Evolutionary conservation across 305 asterid genomes (phyloP), one percentile per base, ranked within the genome.

Genomic region (Galium porrigens): DNA sequence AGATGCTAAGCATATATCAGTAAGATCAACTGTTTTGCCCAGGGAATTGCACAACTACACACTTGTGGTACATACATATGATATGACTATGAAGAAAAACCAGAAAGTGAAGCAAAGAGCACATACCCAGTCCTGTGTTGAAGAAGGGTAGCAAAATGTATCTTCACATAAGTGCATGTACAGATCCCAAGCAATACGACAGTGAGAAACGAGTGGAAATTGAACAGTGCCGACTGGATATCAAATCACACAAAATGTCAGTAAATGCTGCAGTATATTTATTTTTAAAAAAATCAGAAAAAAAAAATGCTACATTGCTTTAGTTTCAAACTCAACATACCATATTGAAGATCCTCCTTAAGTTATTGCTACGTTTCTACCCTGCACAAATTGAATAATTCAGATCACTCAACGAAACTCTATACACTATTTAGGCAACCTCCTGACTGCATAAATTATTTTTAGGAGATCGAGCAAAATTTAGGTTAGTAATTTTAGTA

Each of bases 191-290:
- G 77, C 80, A 86, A 76, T 75, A 86, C 96, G 37, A 86, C 95
- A 6, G 94, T 86, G 67, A 89, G 85, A 79, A 89, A 89, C 1
- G 96, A 89, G 73, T 86, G 95, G 82, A 86, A 86, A 80, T 89
- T 89, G 90, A 89, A 89, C 36, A 89, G 87, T 3, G 95, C 95
- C 9, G 96, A 89, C 96, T 89, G 95, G 73, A 77, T 81, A 70
- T 53, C 70, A 74, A 62, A 29, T 15, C 30, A 63, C 65, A 36
- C 53, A 34, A 63, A 27, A 58, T 3, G 58, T 81, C 68, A 86
- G 74, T 6, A 5, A 17, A 58, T n/a, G 36, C 36, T n/a, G 37
- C 36, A 25, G 36, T 46, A 4, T 42, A 42, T 42, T 42, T 42
- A 5, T 54, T 22, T 22, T 22, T 22, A 22, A 9, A 22, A 3